phyloP scores from a whole-genome alignment of 306 rosid species.

The Prunus campanulata region DNA sequence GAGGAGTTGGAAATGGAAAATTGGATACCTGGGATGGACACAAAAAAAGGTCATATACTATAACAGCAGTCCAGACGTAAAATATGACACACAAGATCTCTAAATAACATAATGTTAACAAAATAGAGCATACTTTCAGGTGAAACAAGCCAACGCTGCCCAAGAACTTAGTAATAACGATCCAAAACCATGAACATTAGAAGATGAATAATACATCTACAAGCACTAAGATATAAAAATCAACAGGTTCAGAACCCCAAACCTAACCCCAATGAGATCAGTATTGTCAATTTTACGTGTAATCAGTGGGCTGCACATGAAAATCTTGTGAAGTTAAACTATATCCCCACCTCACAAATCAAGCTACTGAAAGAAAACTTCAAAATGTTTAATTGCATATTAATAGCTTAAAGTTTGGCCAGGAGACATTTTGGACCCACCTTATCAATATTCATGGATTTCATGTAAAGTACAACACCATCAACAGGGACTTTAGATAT shows the following conservation, averaged over 20 bases:
- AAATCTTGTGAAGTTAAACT: neutral
- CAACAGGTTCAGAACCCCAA: neutral
- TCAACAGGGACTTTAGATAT: slow-evolving; percentile 81
- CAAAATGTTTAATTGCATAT: neutral
- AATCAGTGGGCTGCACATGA: neutral
- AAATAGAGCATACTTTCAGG: neutral
- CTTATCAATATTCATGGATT: slow-evolving; percentile 79
- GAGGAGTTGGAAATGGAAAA: slow-evolving; percentile 94
- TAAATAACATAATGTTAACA: neutral
- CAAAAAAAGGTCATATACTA: neutral
- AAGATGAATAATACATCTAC: slow-evolving; percentile 7
- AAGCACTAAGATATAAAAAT: neutral
- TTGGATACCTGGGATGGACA: slow-evolving; percentile 51
- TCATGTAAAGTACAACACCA: slow-evolving; percentile 79
- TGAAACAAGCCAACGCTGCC: slow-evolving; percentile 5
- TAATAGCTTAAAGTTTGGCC: neutral
- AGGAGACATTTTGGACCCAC: slow-evolving; percentile 32
- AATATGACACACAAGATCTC: slow-evolving; percentile 5
- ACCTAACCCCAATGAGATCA: neutral
- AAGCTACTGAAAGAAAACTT: neutral
- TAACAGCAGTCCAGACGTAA: neutral
- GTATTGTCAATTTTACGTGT: neutral
- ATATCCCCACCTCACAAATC: neutral
- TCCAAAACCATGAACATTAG: slow-evolving; percentile 8
- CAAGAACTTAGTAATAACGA: slow-evolving; percentile 3